phyloP scores from a whole-genome alignment of 192 early-diverging fungal genomes.

The Linnemannia hyalina region DNA sequence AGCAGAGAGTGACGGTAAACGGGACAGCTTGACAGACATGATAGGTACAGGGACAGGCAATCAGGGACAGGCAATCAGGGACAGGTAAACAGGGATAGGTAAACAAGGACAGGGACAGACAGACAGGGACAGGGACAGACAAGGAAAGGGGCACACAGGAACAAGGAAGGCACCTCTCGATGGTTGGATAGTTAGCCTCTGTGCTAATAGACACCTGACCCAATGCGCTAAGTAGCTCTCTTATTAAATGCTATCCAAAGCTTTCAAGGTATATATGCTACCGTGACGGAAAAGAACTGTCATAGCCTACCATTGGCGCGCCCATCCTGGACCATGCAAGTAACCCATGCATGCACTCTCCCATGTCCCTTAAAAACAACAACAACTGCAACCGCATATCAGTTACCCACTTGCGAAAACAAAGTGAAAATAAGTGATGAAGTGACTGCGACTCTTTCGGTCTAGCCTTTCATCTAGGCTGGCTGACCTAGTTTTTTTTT shows the following conservation, averaged over 20 bases:
- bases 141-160: background rate
- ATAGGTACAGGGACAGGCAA: background rate
- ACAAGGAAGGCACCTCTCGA: background rate
- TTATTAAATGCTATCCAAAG: background rate
- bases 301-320: background rate
- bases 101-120: no score
- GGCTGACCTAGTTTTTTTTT: background rate
- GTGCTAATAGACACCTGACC: background rate
- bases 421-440: background rate
- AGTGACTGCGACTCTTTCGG: background rate
- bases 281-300: no score
- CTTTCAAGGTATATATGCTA: background rate
- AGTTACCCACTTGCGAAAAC: background rate
- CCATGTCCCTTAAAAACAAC: background rate
- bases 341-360: background rate
- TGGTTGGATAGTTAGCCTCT: background rate
- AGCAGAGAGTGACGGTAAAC: background rate
- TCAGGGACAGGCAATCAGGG: background rate
- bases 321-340: background rate
- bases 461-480: slow-evolving; percentile 3
- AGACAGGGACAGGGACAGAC: background rate
- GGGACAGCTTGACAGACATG: background rate
- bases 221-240: background rate
- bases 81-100: background rate
- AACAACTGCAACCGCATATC: background rate